Conservation (phyloP, 805 yeast species). For the Wickerhamomyces bovis region DNA sequence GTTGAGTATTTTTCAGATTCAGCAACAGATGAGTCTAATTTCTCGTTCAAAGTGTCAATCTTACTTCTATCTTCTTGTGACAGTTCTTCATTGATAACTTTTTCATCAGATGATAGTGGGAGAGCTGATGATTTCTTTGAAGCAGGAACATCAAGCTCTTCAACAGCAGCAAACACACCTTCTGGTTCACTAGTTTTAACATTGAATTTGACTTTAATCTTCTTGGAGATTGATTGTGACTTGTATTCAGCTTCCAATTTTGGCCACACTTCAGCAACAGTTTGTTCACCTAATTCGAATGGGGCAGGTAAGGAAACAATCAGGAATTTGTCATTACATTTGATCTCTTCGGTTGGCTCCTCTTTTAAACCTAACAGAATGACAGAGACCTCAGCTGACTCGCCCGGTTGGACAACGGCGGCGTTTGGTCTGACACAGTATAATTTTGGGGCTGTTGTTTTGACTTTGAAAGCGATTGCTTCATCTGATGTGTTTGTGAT, state of each 20-base stretch:
- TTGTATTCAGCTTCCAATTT: conserved; percentile 56
- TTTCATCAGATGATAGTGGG: conserved; percentile 7
- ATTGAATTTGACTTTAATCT: conserved; percentile 56
- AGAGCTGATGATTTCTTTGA: conserved; percentile 15
- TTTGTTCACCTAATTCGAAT: conserved; percentile 44
- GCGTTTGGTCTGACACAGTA: conserved; percentile 97
- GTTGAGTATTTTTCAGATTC: conserved; percentile 16
- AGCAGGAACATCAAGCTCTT: conserved; percentile 14
- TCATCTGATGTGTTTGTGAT: conserved; percentile 52
- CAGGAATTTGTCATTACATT: conserved; percentile 88
- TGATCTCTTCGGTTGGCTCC: conserved; percentile 67
- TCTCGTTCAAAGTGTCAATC: conserved; percentile 38
- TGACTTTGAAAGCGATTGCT: conserved; percentile 85
- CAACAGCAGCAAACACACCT: conserved; percentile 3
- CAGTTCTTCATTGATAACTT: conserved; percentile 24
- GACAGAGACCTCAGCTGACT: conserved; percentile 65
- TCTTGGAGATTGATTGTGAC: conserved; percentile 51
- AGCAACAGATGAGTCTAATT: conserved; percentile 36
- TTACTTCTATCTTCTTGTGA: conserved; percentile 33
- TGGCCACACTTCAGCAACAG: conserved; percentile 72
- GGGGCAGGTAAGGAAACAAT: conserved; percentile 81
- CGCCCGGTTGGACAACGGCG: conserved; percentile 70
- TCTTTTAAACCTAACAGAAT: conserved; percentile 78
- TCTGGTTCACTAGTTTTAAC: conserved; percentile 18
- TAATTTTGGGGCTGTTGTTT: conserved; percentile 95